Base-by-base conservation (phyloP, 768 basidiomycete genomes). In the Mycena haematopus region DNA sequence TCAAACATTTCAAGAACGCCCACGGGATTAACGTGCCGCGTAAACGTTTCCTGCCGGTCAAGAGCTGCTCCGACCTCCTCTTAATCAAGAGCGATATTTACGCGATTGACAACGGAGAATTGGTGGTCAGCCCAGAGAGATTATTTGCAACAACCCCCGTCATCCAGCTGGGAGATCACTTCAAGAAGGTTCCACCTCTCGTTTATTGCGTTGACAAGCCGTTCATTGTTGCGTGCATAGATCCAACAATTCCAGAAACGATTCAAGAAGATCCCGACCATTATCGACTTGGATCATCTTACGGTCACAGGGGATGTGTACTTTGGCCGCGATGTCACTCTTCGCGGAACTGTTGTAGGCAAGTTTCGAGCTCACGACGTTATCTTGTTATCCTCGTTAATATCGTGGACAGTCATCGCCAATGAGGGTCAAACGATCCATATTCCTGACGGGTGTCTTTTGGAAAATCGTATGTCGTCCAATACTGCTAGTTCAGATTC, bases 11-110 rank as follows among this genome's bases (percentile, higher is more conserved):
- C 82, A 88, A 84, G 75, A 89, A 89, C 74, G 93, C 91, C 6
- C 91, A 91, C 72, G 96, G 94, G 60, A 90, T 97, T 78, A 96
- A 96, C 79, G 96, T 98, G 42, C 95, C 96, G 49, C 89, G 95
- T 56, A 87, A 84, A 60, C 92, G 96, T 61, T 97, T 98, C 87
- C 83, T 99, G 72, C 93, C 95, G 36, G 91, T 93, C 40, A 91
- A 91, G 83, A 89, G 84, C 62, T 95, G 92, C 78, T 95, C 93
- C 31, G 91, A 93, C 73, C 79, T 96, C 53, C 82, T 96, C 31
- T 79, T 95, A 66, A 92, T 95, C 81, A 96, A 92, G 80, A 92
- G 89, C 64, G 93, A 95, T 75, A 88, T 97, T 66, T 98, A 97
- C 80, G 91, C 90, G 51, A 82, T 97, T 52, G 80, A 89, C 75